Percentiles rank a stretch among this genome's conserved stretches.
phyloP scores from a whole-genome alignment of 2,329 filamentous ascomycete species.

The Botrytis paeoniae region DNA sequence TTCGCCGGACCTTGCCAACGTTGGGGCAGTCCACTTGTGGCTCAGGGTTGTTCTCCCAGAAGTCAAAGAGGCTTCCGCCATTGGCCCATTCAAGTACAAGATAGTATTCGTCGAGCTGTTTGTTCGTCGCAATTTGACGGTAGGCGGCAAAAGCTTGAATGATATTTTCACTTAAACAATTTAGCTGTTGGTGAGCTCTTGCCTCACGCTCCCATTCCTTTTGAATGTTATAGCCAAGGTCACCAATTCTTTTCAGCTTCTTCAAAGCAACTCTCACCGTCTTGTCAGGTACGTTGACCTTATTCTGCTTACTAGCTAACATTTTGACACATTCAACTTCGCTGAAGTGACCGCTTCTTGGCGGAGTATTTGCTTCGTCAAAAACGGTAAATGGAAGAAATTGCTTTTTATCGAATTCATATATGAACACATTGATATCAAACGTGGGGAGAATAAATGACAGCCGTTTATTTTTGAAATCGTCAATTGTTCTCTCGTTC shows the following conservation, averaged over 20 bases:
- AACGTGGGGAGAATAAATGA: background rate
- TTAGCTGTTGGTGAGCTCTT: constrained; percentile 10
- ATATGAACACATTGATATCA: background rate
- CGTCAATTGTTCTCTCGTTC: background rate
- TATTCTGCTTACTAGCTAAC: constrained; percentile 1
- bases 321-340: constrained; percentile 1
- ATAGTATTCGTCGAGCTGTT: background rate
- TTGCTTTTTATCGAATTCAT: constrained; percentile 5
- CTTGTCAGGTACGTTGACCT: background rate
- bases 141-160: constrained; percentile 13
- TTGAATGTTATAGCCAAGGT: background rate
- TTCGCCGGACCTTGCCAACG: background rate
- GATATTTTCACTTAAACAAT: background rate
- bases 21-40: background rate
- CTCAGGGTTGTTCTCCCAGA: background rate
- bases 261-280: constrained; percentile 1
- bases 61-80: background rate
- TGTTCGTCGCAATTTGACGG: background rate
- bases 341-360: constrained; percentile 5
- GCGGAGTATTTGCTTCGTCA: background rate
- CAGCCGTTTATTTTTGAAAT: background rate
- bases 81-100: background rate
- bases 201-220: constrained; percentile 12
- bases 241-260: background rate
- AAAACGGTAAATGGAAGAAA: background rate